phyloP scores from a whole-genome alignment of 2,329 filamentous ascomycete species.

The Setomelanomma holmii region DNA sequence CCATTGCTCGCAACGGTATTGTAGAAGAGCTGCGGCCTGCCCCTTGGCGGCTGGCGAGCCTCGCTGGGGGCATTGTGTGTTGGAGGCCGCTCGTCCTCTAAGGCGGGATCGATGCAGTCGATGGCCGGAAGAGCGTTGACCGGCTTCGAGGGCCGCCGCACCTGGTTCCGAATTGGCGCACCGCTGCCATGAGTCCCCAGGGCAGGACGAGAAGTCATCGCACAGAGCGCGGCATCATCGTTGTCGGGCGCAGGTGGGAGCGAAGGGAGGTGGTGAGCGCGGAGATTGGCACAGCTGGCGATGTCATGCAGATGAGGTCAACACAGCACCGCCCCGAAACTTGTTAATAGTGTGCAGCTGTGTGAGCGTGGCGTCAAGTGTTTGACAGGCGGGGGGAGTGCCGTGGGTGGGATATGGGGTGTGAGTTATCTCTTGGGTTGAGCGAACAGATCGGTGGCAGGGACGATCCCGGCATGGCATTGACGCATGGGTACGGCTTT shows the following conservation, averaged over 20 bases:
- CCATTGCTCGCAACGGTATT: slow-evolving; percentile 20
- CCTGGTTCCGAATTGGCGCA: slow-evolving; percentile 36
- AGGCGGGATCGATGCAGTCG: slow-evolving; percentile 44
- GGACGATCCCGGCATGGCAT: neutral
- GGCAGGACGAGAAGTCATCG: slow-evolving; percentile 54
- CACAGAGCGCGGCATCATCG: slow-evolving; percentile 50
- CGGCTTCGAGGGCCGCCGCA: slow-evolving; percentile 37
- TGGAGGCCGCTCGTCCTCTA: slow-evolving; percentile 37
- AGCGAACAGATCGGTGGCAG: slow-evolving; percentile 7
- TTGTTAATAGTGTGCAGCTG: slow-evolving; percentile 9
- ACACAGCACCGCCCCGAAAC: slow-evolving; percentile 1
- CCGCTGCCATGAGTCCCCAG: slow-evolving; percentile 47
- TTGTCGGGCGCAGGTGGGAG: slow-evolving; percentile 40
- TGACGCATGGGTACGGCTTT: slow-evolving; percentile 1
- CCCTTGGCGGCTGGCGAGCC: slow-evolving; percentile 35
- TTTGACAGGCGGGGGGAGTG: neutral
- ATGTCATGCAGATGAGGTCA: slow-evolving; percentile 10
- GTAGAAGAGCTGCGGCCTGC: slow-evolving; percentile 48
- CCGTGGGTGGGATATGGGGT: slow-evolving; percentile 15
- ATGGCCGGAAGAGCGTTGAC: slow-evolving; percentile 31
- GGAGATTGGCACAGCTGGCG: slow-evolving; percentile 9
- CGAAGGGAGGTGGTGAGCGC: slow-evolving; percentile 17
- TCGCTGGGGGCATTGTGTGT: slow-evolving; percentile 32
- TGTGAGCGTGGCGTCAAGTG: slow-evolving; percentile 6
- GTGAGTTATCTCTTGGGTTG: slow-evolving; percentile 11